Conservation (phyloP, 169 alveolate species). For the Cystoisospora suis region DNA sequence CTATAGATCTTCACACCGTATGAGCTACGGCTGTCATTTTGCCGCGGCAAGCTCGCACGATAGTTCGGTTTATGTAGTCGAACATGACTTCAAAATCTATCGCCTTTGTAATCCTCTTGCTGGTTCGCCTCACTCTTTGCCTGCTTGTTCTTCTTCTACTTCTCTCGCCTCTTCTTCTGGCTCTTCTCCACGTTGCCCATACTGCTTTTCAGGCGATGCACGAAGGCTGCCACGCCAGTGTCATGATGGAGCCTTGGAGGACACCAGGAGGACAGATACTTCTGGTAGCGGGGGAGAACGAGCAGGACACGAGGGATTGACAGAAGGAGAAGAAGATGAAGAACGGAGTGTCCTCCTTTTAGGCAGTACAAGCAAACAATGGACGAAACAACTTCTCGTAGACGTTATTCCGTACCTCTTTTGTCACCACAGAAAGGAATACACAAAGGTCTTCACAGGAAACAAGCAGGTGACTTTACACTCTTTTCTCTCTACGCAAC, state of each 20-base stretch:
- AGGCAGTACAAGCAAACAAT: background rate
- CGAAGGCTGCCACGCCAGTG: too few relatives aligned
- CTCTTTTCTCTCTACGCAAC: background rate
- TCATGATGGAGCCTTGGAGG: too few relatives aligned
- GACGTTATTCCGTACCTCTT: constrained; percentile 27
- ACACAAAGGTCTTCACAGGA: constrained; percentile 29
- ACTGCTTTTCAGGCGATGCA: too few relatives aligned
- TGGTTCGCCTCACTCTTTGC: too few relatives aligned
- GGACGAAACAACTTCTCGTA: constrained; percentile 2
- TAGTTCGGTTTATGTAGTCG: background rate
- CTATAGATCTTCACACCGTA: background rate
- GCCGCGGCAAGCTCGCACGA: constrained; percentile 28
- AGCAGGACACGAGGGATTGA: too few relatives aligned
- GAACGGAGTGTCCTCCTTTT: background rate
- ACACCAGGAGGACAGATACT: too few relatives aligned
- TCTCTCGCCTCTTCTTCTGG: too few relatives aligned
- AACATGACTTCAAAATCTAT: constrained; percentile 22
- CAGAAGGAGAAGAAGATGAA: too few relatives aligned
- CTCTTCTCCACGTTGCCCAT: too few relatives aligned
- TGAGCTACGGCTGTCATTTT: constrained; percentile 27
- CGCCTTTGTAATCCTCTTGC: background rate
- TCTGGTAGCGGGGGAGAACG: too few relatives aligned
- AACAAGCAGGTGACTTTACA: background rate
- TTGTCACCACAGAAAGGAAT: constrained; percentile 15
- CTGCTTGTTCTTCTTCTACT: too few relatives aligned